Evolutionary conservation across 768 basidiomycete species (phyloP).

Genomic region (Leccinum obscurum): DNA sequence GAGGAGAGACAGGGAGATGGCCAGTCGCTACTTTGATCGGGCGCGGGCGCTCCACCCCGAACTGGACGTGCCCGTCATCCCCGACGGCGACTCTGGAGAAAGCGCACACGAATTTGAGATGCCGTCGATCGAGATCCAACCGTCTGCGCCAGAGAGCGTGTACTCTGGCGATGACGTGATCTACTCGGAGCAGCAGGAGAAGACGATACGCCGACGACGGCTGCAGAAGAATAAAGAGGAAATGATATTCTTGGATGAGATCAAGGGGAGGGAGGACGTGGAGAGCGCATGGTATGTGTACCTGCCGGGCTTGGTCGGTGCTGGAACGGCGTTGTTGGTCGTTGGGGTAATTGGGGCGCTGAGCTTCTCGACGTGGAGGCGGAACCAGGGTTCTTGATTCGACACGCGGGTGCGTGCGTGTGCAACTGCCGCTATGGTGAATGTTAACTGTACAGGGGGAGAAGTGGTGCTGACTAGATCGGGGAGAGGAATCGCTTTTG

Average conservation of each 20-base stretch:
- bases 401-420: background rate
- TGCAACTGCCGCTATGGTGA: background rate
- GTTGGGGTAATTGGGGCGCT: slow-evolving; percentile 77
- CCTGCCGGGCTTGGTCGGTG: slow-evolving; percentile 76
- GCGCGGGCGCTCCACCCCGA: slow-evolving; percentile 59
- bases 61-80: slow-evolving; percentile 70
- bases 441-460: background rate
- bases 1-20: slow-evolving; percentile 72
- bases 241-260: slow-evolving; percentile 44
- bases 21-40: slow-evolving; percentile 70
- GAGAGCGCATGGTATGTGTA: slow-evolving; percentile 81
- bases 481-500: background rate
- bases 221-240: slow-evolving; percentile 53
- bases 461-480: background rate
- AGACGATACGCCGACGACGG: slow-evolving; percentile 46
- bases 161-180: slow-evolving; percentile 28
- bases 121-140: slow-evolving; percentile 60
- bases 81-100: slow-evolving; percentile 41
- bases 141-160: slow-evolving; percentile 28
- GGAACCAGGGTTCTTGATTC: slow-evolving; percentile 59
- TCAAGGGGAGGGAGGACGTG: slow-evolving; percentile 52
- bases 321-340: slow-evolving; percentile 79
- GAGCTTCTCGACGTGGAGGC: slow-evolving; percentile 69
- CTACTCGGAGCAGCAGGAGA: slow-evolving; percentile 33
- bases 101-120: slow-evolving; percentile 54